Conservation (phyloP, 2,329 filamentous ascomycete species). For the Ascomycota sp. region DNA sequence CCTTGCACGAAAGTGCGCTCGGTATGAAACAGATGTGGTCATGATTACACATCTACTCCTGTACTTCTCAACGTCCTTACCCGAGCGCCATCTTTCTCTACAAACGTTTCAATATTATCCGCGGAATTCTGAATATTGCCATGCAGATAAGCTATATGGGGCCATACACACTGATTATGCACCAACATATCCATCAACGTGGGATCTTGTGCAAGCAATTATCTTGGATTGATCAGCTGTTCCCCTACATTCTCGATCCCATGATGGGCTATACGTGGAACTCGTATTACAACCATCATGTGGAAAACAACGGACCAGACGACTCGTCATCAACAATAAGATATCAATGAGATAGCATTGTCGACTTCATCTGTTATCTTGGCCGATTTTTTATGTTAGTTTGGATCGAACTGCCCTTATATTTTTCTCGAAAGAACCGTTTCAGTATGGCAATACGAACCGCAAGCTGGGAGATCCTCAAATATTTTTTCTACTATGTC, state of each 20-base stretch:
- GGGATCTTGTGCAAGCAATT: conserved; percentile 41
- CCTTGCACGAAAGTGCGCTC: conserved; percentile 34
- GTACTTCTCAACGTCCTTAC: conserved; percentile 45
- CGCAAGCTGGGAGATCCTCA: conserved; percentile 38
- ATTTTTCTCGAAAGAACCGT: conserved; percentile 49
- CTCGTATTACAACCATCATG: conserved; percentile 67
- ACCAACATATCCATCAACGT: conserved; percentile 65
- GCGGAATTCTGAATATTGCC: conserved; percentile 42
- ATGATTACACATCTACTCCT: conserved; percentile 64
- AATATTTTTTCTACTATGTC: conserved; percentile 28
- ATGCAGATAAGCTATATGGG: conserved; percentile 52
- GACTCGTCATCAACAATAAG: conserved; percentile 59
- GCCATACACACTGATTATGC: conserved; percentile 62
- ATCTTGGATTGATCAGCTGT: conserved; percentile 36
- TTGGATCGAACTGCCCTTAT: conserved; percentile 56
- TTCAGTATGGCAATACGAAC: conserved; percentile 30
- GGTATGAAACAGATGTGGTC: conserved; percentile 51
- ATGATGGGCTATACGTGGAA: conserved; percentile 74
- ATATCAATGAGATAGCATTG: conserved; percentile 50
- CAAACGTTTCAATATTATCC: conserved; percentile 43
- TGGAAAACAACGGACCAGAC: conserved; percentile 59
- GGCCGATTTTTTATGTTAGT: conserved; percentile 53
- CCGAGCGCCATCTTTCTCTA: conserved; percentile 49
- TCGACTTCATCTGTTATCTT: conserved; percentile 51
- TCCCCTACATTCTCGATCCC: conserved; percentile 56